Evolutionary conservation across 1,139 yeast genomes (phyloP).

Genomic region (Protomyces inundatus): DNA sequence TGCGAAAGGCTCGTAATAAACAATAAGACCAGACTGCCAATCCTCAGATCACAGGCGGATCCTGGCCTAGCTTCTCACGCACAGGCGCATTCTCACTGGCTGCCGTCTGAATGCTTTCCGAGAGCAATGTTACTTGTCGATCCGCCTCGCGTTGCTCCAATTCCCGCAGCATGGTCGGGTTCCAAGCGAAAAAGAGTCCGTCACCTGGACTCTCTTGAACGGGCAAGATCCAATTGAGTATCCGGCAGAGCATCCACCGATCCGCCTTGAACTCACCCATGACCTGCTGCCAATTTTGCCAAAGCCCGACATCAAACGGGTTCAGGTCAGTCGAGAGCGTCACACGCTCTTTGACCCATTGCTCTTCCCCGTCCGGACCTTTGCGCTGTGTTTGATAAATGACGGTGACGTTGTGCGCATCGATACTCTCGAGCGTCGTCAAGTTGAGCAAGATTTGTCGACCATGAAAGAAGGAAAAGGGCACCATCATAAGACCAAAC

Average conservation of each 20-base stretch:
- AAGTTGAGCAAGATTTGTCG: constrained; percentile 11
- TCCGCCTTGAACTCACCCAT: constrained; percentile 38
- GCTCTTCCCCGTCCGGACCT: background rate
- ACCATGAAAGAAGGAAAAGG: constrained; percentile 37
- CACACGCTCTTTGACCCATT: constrained; percentile 5
- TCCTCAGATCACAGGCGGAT: too few relatives aligned
- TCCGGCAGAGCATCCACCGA: constrained; percentile 31
- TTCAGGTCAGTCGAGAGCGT: constrained; percentile 30
- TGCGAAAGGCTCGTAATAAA: too few relatives aligned
- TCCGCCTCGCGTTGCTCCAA: background rate
- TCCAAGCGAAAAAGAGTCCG: constrained; percentile 21
- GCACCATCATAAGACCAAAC: constrained; percentile 33
- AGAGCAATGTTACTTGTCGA: background rate
- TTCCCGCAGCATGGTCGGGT: background rate
- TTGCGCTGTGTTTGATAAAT: background rate
- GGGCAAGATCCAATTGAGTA: constrained; percentile 43
- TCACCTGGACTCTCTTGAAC: constrained; percentile 40
- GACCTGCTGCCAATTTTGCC: constrained; percentile 37
- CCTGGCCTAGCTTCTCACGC: background rate
- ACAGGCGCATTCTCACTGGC: background rate
- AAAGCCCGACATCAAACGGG: constrained; percentile 38
- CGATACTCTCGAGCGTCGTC: constrained; percentile 13
- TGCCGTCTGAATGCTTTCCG: background rate
- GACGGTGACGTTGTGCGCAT: constrained; percentile 1
- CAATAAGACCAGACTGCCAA: too few relatives aligned